Conservation (phyloP, 257 asterid genomes). For the Prunella vulgaris region DNA sequence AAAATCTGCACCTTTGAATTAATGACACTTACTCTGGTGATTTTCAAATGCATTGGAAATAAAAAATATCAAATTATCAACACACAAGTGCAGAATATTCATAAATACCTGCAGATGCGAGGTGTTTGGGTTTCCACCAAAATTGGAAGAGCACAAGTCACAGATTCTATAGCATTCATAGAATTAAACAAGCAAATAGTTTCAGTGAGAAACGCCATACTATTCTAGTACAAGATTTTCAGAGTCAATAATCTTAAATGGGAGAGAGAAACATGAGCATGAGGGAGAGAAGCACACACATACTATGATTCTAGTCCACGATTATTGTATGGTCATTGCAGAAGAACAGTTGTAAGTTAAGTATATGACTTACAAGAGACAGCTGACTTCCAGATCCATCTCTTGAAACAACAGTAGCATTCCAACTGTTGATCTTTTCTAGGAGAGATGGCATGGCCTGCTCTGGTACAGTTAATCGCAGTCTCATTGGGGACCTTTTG, state of each 20-base stretch:
- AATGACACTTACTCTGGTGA: neutral
- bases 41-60: neutral
- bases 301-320: neutral
- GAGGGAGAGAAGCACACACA: neutral
- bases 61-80: neutral
- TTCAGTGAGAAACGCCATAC: neutral
- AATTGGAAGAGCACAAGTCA: neutral
- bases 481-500: slow-evolving; percentile 88
- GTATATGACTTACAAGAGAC: slow-evolving; percentile 54
- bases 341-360: neutral
- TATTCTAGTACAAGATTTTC: neutral
- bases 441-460: slow-evolving; percentile 39
- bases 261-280: neutral
- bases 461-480: slow-evolving; percentile 60
- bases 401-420: slow-evolving; percentile 46
- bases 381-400: slow-evolving; percentile 66
- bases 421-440: slow-evolving; percentile 68
- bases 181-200: neutral
- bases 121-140: neutral
- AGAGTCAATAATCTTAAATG: neutral
- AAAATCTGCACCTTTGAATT: neutral
- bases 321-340: neutral
- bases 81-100: neutral
- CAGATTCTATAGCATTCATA: neutral
- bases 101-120: neutral